phyloP scores from a whole-genome alignment of 2,329 filamentous ascomycete species.

The Exophiala sideris region DNA sequence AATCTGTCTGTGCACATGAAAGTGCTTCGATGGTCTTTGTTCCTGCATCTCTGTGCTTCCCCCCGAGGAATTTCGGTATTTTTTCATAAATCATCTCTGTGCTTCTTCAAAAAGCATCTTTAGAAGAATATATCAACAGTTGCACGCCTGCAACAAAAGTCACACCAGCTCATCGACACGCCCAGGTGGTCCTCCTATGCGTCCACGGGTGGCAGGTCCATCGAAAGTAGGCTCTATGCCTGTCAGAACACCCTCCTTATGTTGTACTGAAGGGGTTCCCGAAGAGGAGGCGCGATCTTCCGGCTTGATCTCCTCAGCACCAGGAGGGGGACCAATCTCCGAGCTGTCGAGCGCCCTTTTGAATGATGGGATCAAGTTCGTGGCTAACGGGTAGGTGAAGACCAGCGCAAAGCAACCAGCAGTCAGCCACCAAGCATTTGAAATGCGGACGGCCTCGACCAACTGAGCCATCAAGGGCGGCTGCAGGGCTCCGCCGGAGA shows the following conservation, averaged over 20 bases:
- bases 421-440: slow-evolving; percentile 21
- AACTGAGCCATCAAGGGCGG: slow-evolving; percentile 24
- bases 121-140: too few species aligned
- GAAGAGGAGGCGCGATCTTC: too few species aligned
- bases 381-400: slow-evolving; percentile 21
- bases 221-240: background rate
- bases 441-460: slow-evolving; percentile 22
- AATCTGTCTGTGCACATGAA: too few species aligned
- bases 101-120: too few species aligned
- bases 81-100: too few species aligned
- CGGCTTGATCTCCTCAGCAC: slow-evolving; percentile 5
- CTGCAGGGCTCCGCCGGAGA: slow-evolving; percentile 26
- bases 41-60: too few species aligned
- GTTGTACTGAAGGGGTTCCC: too few species aligned
- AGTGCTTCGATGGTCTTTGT: too few species aligned
- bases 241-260: background rate
- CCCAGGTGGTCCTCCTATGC: background rate
- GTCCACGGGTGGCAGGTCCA: background rate
- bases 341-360: slow-evolving; percentile 18
- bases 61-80: too few species aligned
- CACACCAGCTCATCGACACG: background rate
- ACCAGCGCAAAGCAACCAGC: slow-evolving; percentile 22
- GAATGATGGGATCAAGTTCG: slow-evolving; percentile 24
- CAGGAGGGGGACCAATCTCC: slow-evolving; percentile 6
- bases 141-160: background rate